Evolutionary conservation across 2,329 filamentous ascomycete genomes (phyloP).

Genomic region (Cryphonectria naterciae): DNA sequence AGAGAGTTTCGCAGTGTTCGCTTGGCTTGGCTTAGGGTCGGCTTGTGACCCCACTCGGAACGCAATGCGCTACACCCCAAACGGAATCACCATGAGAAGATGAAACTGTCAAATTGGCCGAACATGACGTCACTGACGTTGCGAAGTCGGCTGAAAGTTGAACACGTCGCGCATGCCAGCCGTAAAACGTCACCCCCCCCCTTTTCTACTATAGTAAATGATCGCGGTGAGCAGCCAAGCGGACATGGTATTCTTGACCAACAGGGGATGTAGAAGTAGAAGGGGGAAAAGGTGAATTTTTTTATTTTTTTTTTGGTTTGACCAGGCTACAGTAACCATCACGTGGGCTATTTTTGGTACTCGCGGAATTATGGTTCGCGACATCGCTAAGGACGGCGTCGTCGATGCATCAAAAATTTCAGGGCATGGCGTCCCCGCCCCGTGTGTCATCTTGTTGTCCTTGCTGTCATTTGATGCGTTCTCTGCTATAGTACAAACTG

Average conservation of each 20-base stretch:
- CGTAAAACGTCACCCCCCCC: background rate
- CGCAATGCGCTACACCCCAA: conserved; percentile 4
- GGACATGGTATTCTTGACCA: background rate
- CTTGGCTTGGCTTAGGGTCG: background rate
- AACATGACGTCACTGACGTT: conserved; percentile 11
- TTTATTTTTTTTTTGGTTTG: background rate
- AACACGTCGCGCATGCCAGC: conserved; percentile 5
- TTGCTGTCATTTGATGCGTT: background rate
- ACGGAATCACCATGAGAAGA: background rate
- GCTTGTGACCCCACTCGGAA: conserved; percentile 11
- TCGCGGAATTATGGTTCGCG: background rate
- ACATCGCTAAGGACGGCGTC: background rate
- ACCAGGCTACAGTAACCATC: background rate
- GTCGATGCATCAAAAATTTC: background rate
- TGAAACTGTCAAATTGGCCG: conserved; percentile 5
- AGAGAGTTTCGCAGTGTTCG: conserved; percentile 4
- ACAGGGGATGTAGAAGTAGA: background rate
- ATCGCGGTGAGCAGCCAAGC: background rate
- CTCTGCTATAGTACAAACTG: background rate
- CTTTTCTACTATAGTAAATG: background rate
- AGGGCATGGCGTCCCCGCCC: background rate
- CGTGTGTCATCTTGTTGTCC: background rate
- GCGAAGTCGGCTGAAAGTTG: background rate
- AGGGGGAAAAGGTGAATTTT: background rate
- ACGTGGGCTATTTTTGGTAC: background rate